Evolutionary conservation across 2,329 filamentous ascomycete genomes (phyloP).

Genomic region (Knufia petricola): DNA sequence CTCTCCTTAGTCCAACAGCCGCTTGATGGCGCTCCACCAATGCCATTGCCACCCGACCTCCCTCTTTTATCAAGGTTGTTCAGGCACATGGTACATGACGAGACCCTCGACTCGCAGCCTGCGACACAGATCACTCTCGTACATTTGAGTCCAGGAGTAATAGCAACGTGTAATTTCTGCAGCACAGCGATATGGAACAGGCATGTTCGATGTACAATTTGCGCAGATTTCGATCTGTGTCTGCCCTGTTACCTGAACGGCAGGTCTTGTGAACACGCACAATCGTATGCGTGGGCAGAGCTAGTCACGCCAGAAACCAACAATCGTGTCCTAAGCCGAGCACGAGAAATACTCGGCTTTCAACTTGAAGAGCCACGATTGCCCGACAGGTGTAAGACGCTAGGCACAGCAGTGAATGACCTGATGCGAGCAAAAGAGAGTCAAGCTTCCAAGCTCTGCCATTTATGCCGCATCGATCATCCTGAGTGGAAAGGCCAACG

Average conservation of each 20-base stretch:
- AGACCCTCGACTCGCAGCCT: conserved; percentile 23
- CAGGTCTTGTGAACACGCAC: conserved; percentile 29
- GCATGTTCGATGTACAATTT: conserved; percentile 30
- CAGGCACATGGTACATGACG: conserved; percentile 27
- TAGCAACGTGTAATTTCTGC: conserved; percentile 31
- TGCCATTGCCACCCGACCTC: conserved; percentile 23
- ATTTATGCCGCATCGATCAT: conserved; percentile 30
- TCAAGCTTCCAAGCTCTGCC: conserved; percentile 24
- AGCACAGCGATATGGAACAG: conserved; percentile 32
- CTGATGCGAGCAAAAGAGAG: conserved; percentile 24
- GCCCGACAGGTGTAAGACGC: conserved; percentile 20
- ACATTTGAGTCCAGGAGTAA: conserved; percentile 26
- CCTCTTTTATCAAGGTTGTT: conserved; percentile 26
- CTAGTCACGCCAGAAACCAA: conserved; percentile 26
- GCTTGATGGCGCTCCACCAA: conserved; percentile 9
- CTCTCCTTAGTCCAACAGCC: conserved; percentile 24
- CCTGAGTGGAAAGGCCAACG: conserved; percentile 28
- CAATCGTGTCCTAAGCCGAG: conserved; percentile 22
- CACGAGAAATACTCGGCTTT: conserved; percentile 23
- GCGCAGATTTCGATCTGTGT: conserved; percentile 30
- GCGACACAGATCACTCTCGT: conserved; percentile 24
- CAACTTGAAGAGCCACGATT: conserved; percentile 21
- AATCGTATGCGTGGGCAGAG: conserved; percentile 29
- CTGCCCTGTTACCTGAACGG: conserved; percentile 29
- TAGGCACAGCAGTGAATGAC: conserved; percentile 27